Evolutionary conservation across 805 yeast species (phyloP).

Genomic region (Zygosaccharomyces bailii): DNA sequence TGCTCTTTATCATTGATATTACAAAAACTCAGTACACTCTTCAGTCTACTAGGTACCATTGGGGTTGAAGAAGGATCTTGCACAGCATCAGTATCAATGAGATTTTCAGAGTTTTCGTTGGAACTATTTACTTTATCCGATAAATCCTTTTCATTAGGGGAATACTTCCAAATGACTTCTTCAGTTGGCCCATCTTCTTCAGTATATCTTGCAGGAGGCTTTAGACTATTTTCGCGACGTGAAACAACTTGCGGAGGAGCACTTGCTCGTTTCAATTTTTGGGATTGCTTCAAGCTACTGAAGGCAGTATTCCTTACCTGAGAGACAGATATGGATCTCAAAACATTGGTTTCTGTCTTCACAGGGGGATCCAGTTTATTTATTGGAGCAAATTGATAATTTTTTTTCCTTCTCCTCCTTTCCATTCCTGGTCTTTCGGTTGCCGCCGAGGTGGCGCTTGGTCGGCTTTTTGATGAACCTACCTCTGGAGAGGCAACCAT

Average conservation of each 20-base stretch:
- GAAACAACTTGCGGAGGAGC: constrained; percentile 5
- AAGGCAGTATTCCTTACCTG: constrained; percentile 27
- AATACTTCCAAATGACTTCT: constrained; percentile 35
- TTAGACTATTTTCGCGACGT: not conserved
- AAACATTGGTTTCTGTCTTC: constrained; percentile 15
- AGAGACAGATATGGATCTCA: constrained; percentile 32
- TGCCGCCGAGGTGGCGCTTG: constrained; percentile 21
- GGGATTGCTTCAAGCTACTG: constrained; percentile 8
- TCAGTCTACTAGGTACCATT: constrained; percentile 26
- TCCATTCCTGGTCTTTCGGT: constrained; percentile 8
- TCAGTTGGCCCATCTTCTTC: constrained; percentile 21
- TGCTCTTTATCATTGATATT: constrained; percentile 21
- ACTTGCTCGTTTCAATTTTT: constrained; percentile 2
- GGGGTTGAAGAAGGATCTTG: constrained; percentile 35
- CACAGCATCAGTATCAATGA: constrained; percentile 6
- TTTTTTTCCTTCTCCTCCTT: constrained; percentile 17
- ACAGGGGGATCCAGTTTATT: constrained; percentile 19
- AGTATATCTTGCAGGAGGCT: not conserved
- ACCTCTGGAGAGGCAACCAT: constrained; percentile 21
- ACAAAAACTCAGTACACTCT: constrained; percentile 26
- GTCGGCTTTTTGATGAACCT: constrained; percentile 2
- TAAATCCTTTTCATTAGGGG: constrained; percentile 21
- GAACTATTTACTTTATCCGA: constrained; percentile 20
- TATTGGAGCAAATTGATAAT: constrained; percentile 32
- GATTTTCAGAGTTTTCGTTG: constrained; percentile 19